Evolutionary conservation across 192 early-diverging fungal genomes (phyloP).

Genomic region (Spizellomyces punctatus): DNA sequence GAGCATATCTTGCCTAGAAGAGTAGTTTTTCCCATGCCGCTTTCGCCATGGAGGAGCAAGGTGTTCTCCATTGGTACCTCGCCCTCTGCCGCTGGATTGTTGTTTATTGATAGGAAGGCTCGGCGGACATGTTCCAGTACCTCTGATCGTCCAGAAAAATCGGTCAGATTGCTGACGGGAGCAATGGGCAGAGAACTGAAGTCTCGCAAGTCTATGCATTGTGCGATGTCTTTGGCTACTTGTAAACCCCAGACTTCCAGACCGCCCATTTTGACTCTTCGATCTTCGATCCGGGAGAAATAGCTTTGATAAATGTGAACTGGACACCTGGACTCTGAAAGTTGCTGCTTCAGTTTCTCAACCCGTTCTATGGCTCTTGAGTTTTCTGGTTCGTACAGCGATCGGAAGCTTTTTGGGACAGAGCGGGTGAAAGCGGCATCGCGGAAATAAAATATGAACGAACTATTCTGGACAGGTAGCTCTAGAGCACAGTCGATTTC

Average conservation of each 20-base stretch:
- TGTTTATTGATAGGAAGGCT: background rate
- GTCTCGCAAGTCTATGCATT: background rate
- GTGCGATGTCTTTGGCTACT: background rate
- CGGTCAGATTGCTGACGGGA: background rate
- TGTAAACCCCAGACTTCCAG: conserved; percentile 8
- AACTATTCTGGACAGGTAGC: background rate
- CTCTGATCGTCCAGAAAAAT: background rate
- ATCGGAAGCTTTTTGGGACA: conserved; percentile 28
- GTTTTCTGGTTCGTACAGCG: conserved; percentile 11
- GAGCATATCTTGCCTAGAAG: background rate
- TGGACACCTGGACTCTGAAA: background rate
- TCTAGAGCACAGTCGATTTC: conserved; percentile 1
- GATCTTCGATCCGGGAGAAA: conserved; percentile 12
- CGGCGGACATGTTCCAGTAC: background rate
- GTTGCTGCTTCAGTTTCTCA: background rate
- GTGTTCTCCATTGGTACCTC: background rate
- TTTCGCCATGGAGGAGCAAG: background rate
- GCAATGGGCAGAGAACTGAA: background rate
- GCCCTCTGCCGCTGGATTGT: background rate
- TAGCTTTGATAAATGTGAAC: background rate
- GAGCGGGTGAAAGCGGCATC: conserved; percentile 21
- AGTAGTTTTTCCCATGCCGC: conserved; percentile 7
- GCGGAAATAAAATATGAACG: conserved; percentile 13
- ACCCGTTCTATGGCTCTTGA: background rate
- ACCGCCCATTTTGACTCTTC: conserved; percentile 28